phyloP scores from a whole-genome alignment of 2,329 filamentous ascomycete genomes.

The Lithohypha guttulata region DNA sequence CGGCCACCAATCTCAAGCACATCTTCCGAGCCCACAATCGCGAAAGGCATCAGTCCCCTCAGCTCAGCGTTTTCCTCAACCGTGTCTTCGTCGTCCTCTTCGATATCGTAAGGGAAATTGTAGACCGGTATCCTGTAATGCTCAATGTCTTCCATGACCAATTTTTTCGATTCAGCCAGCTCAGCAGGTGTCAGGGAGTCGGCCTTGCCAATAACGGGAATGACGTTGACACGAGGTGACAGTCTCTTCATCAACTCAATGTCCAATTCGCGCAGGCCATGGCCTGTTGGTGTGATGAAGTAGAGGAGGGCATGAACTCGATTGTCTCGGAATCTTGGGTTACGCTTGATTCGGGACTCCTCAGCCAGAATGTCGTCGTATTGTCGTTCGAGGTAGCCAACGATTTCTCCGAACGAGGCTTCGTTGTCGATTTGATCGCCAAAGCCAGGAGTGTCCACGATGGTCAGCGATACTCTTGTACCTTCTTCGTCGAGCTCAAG shows the following conservation, averaged over 20 bases:
- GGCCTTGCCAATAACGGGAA: slow-evolving; percentile 96
- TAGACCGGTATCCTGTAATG: slow-evolving; percentile 99
- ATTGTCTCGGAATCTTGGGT: slow-evolving; percentile 98
- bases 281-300: slow-evolving; percentile 97
- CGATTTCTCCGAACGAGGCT: slow-evolving; percentile 96
- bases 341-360: slow-evolving; percentile 99
- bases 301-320: slow-evolving; percentile 96
- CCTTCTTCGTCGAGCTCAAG: slow-evolving; percentile 96
- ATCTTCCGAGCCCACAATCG: slow-evolving; percentile 96
- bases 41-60: slow-evolving; percentile 94
- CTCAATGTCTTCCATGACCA: slow-evolving; percentile 99
- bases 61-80: slow-evolving; percentile 98
- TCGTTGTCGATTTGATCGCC: slow-evolving; percentile 99
- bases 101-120: slow-evolving; percentile 99
- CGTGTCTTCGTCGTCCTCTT: slow-evolving; percentile 98
- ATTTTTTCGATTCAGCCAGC: slow-evolving; percentile 97
- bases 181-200: slow-evolving; percentile 94
- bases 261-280: slow-evolving; percentile 95
- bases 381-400: slow-evolving; percentile 96
- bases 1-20: slow-evolving; percentile 87
- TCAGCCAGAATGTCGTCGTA: slow-evolving; percentile 98
- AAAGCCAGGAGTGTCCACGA: slow-evolving; percentile 96
- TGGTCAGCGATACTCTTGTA: slow-evolving; percentile 93
- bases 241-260: slow-evolving; percentile 99
- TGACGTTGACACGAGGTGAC: slow-evolving; percentile 95